Evolutionary conservation across 83 land plant genomes (phyloP).

Genomic region (Picea engelmannii): DNA sequence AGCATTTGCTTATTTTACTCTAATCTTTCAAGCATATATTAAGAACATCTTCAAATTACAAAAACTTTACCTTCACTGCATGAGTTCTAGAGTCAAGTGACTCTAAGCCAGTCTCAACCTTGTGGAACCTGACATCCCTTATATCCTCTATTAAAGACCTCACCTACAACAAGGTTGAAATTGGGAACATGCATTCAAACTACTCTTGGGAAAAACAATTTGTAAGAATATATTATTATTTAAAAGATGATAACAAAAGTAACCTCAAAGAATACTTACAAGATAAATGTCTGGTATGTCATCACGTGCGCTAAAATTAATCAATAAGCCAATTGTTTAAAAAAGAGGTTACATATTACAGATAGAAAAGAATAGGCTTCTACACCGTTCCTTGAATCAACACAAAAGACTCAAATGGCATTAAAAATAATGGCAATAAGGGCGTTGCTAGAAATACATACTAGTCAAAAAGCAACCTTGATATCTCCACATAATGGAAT

Average conservation of each 20-base stretch:
- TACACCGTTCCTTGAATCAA: neutral
- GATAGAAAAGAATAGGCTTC: neutral
- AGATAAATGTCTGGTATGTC: conserved; percentile 56
- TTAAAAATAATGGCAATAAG: neutral
- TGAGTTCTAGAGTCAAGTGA: conserved; percentile 68
- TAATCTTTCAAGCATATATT: neutral
- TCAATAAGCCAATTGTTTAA: conserved; percentile 15
- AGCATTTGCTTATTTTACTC: neutral
- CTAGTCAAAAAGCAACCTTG: conserved; percentile 94
- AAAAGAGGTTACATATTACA: neutral
- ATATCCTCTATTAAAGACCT: conserved; percentile 94
- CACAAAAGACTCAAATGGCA: neutral
- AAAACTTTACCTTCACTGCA: conserved; percentile 82
- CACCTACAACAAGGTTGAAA: conserved; percentile 47
- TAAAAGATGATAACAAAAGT: neutral
- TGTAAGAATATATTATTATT: neutral
- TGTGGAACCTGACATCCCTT: conserved; percentile 91
- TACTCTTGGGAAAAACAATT: neutral
- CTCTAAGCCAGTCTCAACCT: conserved; percentile 89
- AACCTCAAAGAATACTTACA: neutral
- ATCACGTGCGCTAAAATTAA: conserved; percentile 67
- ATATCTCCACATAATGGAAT: conserved; percentile 95
- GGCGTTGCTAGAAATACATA: conserved; percentile 34
- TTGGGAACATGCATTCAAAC: neutral
- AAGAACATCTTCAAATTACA: neutral